Percentiles rank a stretch among this genome's conserved stretches.
These are phyloP conservation scores for Hypomontagnella monticulosa DNA, from an alignment of 495 filamentous ascomycete genomes.

Conservation along the genomic window DNA sequence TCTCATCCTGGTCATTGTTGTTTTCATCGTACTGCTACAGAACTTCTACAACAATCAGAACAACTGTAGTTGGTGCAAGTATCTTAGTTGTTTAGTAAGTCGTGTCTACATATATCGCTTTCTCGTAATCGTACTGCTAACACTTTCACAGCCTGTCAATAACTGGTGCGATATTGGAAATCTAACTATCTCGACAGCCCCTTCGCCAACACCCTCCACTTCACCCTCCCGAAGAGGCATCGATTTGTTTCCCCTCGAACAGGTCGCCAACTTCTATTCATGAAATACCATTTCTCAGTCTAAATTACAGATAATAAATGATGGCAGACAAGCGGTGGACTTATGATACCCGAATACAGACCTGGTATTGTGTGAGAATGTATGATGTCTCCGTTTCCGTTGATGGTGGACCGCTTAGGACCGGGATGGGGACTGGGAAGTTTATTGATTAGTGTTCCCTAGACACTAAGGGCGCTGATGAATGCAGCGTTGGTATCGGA, in stretches of 20 bases:
- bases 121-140: slow-evolving; percentile 10
- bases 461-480: neutral
- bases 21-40: slow-evolving; percentile 83
- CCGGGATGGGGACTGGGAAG: slow-evolving; percentile 1
- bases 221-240: slow-evolving; percentile 21
- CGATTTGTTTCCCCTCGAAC: slow-evolving; percentile 32
- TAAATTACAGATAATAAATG: slow-evolving; percentile 7
- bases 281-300: slow-evolving; percentile 9
- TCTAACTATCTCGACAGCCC: slow-evolving; percentile 31
- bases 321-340: slow-evolving; percentile 9
- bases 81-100: slow-evolving; percentile 88
- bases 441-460: slow-evolving; percentile 9
- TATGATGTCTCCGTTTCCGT: slow-evolving; percentile 1
- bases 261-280: slow-evolving; percentile 21
- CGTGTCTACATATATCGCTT: slow-evolving; percentile 36
- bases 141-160: slow-evolving; percentile 68
- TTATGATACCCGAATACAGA: slow-evolving; percentile 36
- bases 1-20: slow-evolving; percentile 78
- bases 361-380: slow-evolving; percentile 19
- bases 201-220: neutral
- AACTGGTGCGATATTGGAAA: slow-evolving; percentile 81
- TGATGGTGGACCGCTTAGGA: slow-evolving; percentile 8
- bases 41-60: slow-evolving; percentile 87
- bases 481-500: slow-evolving; percentile 12
- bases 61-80: slow-evolving; percentile 90